Conservation (phyloP, 371 early-diverging fungal species). For the Mucor circinelloides region DNA sequence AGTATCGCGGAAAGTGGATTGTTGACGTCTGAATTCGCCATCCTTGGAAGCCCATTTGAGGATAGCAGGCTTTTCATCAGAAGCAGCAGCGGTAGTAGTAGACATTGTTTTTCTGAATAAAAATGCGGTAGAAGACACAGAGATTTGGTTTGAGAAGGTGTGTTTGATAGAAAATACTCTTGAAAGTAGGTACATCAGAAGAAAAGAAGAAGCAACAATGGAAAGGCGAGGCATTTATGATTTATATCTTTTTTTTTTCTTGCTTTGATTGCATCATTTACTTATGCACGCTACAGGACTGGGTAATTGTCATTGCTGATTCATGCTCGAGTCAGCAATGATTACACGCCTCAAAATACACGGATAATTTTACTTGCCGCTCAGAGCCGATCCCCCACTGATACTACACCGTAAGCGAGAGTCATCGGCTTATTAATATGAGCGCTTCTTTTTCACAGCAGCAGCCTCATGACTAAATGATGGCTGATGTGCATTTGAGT, state of each 20-base stretch:
- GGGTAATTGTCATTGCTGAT: constrained; percentile 2
- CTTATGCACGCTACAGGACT: background rate
- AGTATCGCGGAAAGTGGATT: constrained; percentile 78
- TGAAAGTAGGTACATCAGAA: constrained; percentile 14
- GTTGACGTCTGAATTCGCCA: constrained; percentile 87
- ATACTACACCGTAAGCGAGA: too few species aligned
- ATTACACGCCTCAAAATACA: background rate
- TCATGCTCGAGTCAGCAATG: background rate
- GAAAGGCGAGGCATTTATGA: background rate
- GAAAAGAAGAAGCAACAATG: background rate
- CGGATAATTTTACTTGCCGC: background rate
- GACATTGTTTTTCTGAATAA: constrained; percentile 14
- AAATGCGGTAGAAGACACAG: background rate
- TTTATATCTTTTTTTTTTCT: background rate
- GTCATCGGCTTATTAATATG: background rate
- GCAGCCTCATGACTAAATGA: too few species aligned
- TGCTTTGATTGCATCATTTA: constrained; percentile 1
- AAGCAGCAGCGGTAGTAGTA: constrained; percentile 13
- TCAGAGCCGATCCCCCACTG: background rate
- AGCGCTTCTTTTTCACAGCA: too few species aligned
- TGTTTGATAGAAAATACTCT: constrained; percentile 1
- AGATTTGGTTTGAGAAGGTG: background rate
- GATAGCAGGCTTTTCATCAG: constrained; percentile 33
- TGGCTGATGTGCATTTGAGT: too few species aligned
- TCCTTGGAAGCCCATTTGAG: constrained; percentile 79